Percentiles rank a stretch among this genome's conserved stretches.
phyloP scores from a whole-genome alignment of 164 flowering plant genomes.

The Macadamia tetraphylla region DNA sequence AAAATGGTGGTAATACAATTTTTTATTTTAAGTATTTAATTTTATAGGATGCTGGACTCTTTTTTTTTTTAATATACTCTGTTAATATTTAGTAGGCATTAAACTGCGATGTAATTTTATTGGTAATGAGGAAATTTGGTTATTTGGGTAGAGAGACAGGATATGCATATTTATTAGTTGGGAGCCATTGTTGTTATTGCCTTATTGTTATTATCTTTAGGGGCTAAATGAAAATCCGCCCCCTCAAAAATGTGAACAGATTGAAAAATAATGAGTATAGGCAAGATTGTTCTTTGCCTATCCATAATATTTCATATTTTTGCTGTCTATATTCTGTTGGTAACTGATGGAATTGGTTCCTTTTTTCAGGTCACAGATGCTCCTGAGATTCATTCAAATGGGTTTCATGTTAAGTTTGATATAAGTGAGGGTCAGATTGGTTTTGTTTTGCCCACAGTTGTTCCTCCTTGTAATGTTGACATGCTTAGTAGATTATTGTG shows the following conservation, averaged over 20 bases:
- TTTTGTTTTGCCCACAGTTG: constrained; percentile 77
- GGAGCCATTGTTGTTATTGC: too few relatives aligned
- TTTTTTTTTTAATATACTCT: too few relatives aligned
- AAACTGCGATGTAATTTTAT: not conserved
- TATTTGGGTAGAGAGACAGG: not conserved
- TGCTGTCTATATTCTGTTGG: constrained; percentile 4
- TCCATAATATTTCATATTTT: not conserved
- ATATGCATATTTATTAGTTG: too few relatives aligned
- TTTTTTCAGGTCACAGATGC: constrained; percentile 86
- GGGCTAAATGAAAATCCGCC: too few relatives aligned
- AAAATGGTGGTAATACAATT: too few relatives aligned
- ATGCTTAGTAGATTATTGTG: constrained; percentile 32
- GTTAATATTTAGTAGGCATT: too few relatives aligned
- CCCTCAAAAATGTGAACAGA: too few relatives aligned
- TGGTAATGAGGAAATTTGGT: constrained; percentile 9
- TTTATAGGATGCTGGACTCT: too few relatives aligned
- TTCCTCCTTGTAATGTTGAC: constrained; percentile 63
- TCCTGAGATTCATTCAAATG: constrained; percentile 98
- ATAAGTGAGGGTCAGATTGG: constrained; percentile 91
- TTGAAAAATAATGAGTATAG: too few relatives aligned
- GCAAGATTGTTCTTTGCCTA: too few relatives aligned
- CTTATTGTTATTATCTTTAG: too few relatives aligned
- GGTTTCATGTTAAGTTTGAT: constrained; percentile 93
- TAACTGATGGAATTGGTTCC: constrained; percentile 6
- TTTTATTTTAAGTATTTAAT: too few relatives aligned